Conservation (phyloP, 163 green algal genomes). For the Scenedesmus sp. region DNA sequence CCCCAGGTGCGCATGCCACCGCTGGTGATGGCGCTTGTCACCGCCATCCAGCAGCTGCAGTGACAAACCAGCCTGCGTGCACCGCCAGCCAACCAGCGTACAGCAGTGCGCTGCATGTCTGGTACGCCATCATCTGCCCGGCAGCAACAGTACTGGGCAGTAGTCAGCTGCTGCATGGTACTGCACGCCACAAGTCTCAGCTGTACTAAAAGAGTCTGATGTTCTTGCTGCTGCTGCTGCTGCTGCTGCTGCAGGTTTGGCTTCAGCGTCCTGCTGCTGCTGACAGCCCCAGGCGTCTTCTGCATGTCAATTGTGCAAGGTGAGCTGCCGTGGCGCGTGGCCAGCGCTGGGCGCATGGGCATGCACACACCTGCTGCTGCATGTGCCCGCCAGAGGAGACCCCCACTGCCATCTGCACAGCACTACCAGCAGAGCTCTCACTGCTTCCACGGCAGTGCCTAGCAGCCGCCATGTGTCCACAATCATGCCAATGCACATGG, state of each 20-base stretch:
- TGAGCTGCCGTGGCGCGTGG: neutral
- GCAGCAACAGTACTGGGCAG: neutral
- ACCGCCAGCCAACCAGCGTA: no score
- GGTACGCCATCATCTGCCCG: no score
- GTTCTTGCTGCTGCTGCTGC: neutral
- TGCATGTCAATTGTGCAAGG: constrained; percentile 76
- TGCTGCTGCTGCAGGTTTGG: constrained; percentile 72
- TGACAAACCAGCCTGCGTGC: no score
- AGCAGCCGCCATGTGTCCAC: no score
- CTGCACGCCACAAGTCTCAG: neutral
- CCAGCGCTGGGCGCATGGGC: no score
- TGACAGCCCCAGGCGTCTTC: constrained; percentile 79
- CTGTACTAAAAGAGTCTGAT: neutral
- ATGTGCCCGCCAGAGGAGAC: no score
- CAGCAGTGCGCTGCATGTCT: neutral
- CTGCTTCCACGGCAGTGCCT: constrained; percentile 56
- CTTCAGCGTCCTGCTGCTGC: constrained; percentile 68
- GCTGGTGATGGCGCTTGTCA: no score
- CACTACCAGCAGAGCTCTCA: no score
- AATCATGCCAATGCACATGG: no score
- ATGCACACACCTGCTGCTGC: no score
- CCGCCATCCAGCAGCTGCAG: no score
- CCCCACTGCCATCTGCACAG: no score
- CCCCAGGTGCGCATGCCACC: constrained; percentile 57
- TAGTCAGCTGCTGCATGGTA: neutral